These are phyloP conservation scores for Hirschioporus abietinus DNA, from an alignment of 768 basidiomycete genomes.

Conservation along the genomic window DNA sequence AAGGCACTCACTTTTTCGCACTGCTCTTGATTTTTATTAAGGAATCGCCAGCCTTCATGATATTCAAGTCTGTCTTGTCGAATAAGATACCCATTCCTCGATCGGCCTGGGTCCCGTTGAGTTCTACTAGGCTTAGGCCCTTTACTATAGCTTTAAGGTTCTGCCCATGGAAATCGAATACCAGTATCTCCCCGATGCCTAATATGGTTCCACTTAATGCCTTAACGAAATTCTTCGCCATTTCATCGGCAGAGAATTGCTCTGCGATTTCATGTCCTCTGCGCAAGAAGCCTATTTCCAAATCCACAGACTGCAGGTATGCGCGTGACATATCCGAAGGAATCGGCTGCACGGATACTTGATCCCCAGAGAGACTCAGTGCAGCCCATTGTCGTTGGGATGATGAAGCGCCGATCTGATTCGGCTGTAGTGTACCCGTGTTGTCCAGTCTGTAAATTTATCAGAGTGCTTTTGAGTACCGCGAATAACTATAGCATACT, in stretches of 20 bases:
- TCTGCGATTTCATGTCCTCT: conserved; percentile 51
- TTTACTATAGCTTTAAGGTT: conserved; percentile 70
- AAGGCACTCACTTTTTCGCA: conserved; percentile 68
- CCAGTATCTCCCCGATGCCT: conserved; percentile 60
- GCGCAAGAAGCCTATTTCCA: conserved; percentile 68
- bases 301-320: conserved; percentile 73
- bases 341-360: conserved; percentile 64
- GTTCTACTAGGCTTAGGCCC: conserved; percentile 52
- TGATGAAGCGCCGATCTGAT: conserved; percentile 70
- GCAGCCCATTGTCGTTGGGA: conserved; percentile 88
- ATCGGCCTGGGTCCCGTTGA: conserved; percentile 21
- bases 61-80: conserved; percentile 86
- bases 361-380: conserved; percentile 72
- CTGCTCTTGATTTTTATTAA: conserved; percentile 88
- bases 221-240: conserved; percentile 66
- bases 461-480: not conserved
- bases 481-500: conserved; percentile 38
- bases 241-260: conserved; percentile 85
- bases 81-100: conserved; percentile 67
- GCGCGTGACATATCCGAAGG: conserved; percentile 37
- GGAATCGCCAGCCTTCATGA: conserved; percentile 79
- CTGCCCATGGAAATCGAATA: conserved; percentile 86
- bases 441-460: conserved; percentile 63
- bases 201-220: conserved; percentile 72
- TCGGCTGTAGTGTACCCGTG: conserved; percentile 62